These are phyloP conservation scores for Candida morakotiae DNA, from an alignment of 805 yeast genomes.

Conservation along the genomic window DNA sequence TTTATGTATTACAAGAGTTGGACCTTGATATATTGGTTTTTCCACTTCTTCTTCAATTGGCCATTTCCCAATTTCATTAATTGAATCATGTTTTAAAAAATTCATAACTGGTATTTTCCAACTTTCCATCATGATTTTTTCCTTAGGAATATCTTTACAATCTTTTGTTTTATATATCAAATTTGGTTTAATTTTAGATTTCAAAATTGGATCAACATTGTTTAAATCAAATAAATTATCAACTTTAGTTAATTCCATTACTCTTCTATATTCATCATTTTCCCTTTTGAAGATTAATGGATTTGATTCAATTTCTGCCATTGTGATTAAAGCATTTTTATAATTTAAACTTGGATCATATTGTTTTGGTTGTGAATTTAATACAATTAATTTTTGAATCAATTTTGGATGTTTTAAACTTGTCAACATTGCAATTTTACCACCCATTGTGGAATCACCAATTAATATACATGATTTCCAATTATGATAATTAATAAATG, in stretches of 20 bases:
- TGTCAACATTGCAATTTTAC: slow-evolving; percentile 48
- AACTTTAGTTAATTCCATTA: slow-evolving; percentile 10
- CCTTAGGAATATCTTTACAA: not conserved
- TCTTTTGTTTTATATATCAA: not conserved
- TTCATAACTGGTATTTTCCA: slow-evolving; percentile 19
- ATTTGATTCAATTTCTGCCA: slow-evolving; percentile 34
- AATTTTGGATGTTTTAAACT: slow-evolving; percentile 37
- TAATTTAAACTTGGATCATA: slow-evolving; percentile 32
- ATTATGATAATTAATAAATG: slow-evolving; percentile 22
- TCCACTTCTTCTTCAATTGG: slow-evolving; percentile 11
- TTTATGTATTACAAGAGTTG: not conserved
- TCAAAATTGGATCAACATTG: not conserved
- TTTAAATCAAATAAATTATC: slow-evolving; percentile 15
- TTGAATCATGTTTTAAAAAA: slow-evolving; percentile 14
- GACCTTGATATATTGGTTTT: not conserved
- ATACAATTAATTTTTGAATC: slow-evolving; percentile 39
- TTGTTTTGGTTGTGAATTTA: slow-evolving; percentile 45
- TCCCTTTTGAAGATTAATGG: slow-evolving; percentile 7
- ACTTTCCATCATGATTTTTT: slow-evolving; percentile 1
- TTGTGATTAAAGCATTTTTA: slow-evolving; percentile 31
- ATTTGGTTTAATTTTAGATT: not conserved
- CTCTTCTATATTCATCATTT: not conserved
- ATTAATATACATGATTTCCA: slow-evolving; percentile 19
- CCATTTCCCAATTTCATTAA: slow-evolving; percentile 19
- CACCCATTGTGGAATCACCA: slow-evolving; percentile 59